Evolutionary conservation across 495 filamentous ascomycete genomes (phyloP).

Genomic region (Trichoderma gamsii): DNA sequence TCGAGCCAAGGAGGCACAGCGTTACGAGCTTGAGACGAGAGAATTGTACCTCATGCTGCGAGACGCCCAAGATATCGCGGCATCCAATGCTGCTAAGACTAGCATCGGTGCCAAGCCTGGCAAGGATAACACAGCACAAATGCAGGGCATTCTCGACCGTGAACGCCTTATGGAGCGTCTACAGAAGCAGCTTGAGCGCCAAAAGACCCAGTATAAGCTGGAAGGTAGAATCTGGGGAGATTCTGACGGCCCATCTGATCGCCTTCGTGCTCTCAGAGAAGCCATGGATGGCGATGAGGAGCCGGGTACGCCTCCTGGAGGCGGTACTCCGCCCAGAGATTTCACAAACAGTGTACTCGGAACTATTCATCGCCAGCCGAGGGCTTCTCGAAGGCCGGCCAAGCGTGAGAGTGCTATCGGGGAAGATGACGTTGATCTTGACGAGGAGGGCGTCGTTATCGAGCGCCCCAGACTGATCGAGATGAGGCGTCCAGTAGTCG

Average conservation of each 20-base stretch:
- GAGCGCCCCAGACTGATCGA: constrained; percentile 63
- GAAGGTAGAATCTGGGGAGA: constrained; percentile 93
- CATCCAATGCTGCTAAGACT: constrained; percentile 69
- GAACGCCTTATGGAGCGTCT: constrained; percentile 86
- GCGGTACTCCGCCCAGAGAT: constrained; percentile 29
- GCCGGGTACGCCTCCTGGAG: constrained; percentile 24
- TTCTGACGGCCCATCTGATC: constrained; percentile 75
- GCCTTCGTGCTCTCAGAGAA: constrained; percentile 84
- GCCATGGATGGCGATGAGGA: constrained; percentile 71
- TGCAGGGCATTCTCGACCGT: constrained; percentile 89
- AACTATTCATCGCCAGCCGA: constrained; percentile 48
- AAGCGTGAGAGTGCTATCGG: constrained; percentile 33
- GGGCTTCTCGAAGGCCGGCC: constrained; percentile 50
- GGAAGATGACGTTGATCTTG: constrained; percentile 23
- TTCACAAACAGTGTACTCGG: constrained; percentile 57
- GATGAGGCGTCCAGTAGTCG: constrained; percentile 66
- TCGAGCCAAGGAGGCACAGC: constrained; percentile 85
- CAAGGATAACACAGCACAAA: constrained; percentile 63
- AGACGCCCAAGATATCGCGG: constrained; percentile 94
- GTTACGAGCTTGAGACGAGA: constrained; percentile 90
- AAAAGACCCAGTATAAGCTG: constrained; percentile 97
- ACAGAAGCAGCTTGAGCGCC: constrained; percentile 89
- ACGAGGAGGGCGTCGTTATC: constrained; percentile 42
- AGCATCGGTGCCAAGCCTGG: constrained; percentile 45
- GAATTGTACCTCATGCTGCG: constrained; percentile 98